Base-by-base conservation (phyloP, 352 stramenopile species). In the Globisporangium mamillatum region DNA sequence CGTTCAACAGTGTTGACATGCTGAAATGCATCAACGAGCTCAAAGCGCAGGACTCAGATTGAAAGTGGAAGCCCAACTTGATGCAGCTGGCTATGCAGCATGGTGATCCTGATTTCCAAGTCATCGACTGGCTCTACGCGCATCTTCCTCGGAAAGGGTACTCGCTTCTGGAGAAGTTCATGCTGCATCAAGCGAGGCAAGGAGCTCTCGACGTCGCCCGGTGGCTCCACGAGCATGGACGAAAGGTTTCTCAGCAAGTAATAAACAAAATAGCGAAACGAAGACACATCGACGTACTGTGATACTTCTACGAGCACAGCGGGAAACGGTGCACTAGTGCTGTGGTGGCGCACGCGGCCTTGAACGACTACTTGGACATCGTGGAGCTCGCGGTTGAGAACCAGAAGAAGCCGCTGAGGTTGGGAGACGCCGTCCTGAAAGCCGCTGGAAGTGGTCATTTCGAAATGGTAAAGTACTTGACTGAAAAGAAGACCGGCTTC, bases 261-360 rank as follows among this genome's bases (percentile, higher is more conserved):
- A n/a, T 63, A 3, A 36, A 63, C n/a, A 7, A 22, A 38, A 36
- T 36, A 3, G 58, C n/a, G 36, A 46, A 54, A 12, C n/a, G 58
- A 0, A 16, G 59, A 32, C 25, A 64, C 14, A 24, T 22, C 24
- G 20, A 32, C 4, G 29, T 64, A 16, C 38, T 64, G 22, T 12
- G 32, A 7, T 44, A 41, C 41, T 41, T 64, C 32, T 64, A 50
- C 25, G 38, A 32, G 24, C 58, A 64, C 59, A 64, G 38, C 25
- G 4, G 5, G 20, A 36, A 41, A 20, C 59, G 25, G 24, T 64
- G 38, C 59, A 38, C 22, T 4, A 9, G 14, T 14, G 4, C 18
- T 5, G 14, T 24, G 20, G 18, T 64, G 36, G 22, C 18, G 8
- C 20, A 20, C 38, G 59, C 59, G 20, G 59, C 59, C 4, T 1